Evolutionary conservation across 352 stramenopile genomes (phyloP).

Genomic region (Elongisporangium undulatum): DNA sequence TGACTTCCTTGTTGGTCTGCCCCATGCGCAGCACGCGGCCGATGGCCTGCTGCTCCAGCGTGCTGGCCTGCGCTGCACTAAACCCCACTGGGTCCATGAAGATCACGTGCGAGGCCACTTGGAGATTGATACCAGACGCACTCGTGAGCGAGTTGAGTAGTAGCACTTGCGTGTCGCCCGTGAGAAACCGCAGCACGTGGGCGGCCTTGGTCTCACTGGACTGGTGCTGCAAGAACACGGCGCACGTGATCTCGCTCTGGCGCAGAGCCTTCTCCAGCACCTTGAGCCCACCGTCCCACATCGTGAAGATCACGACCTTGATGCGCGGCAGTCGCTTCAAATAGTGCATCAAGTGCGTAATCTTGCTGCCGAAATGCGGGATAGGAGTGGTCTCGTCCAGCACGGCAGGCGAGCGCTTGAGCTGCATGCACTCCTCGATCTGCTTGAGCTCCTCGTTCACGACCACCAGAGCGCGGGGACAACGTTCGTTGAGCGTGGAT

Average conservation of each 20-base stretch:
- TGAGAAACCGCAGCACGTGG: conserved; percentile 60
- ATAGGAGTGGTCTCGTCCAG: background rate
- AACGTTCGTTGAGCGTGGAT: conserved; percentile 52
- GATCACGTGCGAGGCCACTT: conserved; percentile 78
- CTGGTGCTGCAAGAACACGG: conserved; percentile 71
- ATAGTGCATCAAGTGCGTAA: conserved; percentile 63
- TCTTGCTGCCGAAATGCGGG: conserved; percentile 60
- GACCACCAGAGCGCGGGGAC: conserved; percentile 30
- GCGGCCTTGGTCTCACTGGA: conserved; percentile 76
- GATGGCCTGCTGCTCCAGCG: conserved; percentile 80
- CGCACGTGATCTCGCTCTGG: conserved; percentile 48
- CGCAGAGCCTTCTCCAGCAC: conserved; percentile 61
- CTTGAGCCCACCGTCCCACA: conserved; percentile 65
- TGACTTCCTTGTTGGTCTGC: conserved; percentile 63
- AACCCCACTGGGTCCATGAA: conserved; percentile 76
- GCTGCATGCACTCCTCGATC: conserved; percentile 39
- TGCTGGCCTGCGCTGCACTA: conserved; percentile 64
- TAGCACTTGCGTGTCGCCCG: conserved; percentile 58
- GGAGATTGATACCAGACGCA: conserved; percentile 81
- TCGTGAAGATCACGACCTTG: conserved; percentile 83
- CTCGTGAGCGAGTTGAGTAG: conserved; percentile 80
- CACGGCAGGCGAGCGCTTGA: conserved; percentile 21
- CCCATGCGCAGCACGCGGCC: conserved; percentile 84
- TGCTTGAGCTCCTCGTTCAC: conserved; percentile 51
- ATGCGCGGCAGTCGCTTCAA: conserved; percentile 38